phyloP scores from a whole-genome alignment of 1,139 yeast species.

The Blastobotrys serpentis region DNA sequence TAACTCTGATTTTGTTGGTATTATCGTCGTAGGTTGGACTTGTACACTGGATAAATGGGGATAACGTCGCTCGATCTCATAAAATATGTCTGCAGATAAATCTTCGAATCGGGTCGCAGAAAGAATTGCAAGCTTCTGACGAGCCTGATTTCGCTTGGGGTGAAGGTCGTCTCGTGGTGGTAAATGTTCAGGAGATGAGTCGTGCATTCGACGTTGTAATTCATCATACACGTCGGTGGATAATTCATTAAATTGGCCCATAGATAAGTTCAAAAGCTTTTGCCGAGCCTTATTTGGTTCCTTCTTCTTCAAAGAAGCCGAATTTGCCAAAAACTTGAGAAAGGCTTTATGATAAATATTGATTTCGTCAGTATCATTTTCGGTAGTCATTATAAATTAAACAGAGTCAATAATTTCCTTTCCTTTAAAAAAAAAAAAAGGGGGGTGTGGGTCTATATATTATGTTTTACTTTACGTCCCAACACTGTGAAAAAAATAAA shows the following conservation, averaged over 20 bases:
- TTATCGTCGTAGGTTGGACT: conserved; percentile 29
- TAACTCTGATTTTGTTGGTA: conserved; percentile 36
- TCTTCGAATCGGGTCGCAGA: conserved; percentile 84
- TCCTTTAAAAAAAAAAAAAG: conserved; percentile 1
- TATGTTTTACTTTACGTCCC: neutral
- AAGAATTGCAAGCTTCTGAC: conserved; percentile 84
- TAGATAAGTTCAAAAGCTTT: conserved; percentile 73
- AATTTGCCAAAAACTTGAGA: conserved; percentile 21
- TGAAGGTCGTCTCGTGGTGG: conserved; percentile 52
- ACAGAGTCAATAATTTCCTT: neutral
- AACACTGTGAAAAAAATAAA: neutral
- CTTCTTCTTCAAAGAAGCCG: conserved; percentile 11
- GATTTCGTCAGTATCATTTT: conserved; percentile 13
- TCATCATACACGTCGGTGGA: conserved; percentile 95
- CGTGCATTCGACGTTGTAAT: conserved; percentile 57
- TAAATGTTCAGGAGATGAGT: conserved; percentile 41
- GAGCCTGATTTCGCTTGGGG: conserved; percentile 92
- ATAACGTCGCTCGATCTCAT: conserved; percentile 75
- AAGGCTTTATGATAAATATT: conserved; percentile 23
- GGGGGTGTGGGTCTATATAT: conserved; percentile 1
- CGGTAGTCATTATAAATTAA: conserved; percentile 10
- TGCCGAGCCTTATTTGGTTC: conserved; percentile 67
- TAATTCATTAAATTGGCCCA: conserved; percentile 84
- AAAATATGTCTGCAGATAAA: conserved; percentile 83
- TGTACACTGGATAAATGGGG: conserved; percentile 21